Conservation (phyloP, 2,329 filamentous ascomycete genomes). For the Apiospora sp. region DNA sequence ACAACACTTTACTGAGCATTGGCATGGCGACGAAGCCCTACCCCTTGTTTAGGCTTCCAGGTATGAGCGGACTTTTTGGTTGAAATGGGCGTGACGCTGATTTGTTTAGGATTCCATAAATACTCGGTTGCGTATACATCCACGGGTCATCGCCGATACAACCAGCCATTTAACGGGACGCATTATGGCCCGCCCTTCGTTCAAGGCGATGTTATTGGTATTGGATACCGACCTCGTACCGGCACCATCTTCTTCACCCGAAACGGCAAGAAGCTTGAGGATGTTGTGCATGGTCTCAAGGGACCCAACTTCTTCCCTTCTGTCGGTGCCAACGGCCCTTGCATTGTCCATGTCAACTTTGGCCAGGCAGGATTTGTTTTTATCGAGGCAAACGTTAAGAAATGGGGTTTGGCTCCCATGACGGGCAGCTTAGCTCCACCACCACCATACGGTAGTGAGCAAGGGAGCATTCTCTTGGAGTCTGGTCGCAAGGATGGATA, state of each 20-base stretch:
- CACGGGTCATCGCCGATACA: constrained; percentile 84
- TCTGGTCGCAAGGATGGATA: constrained; percentile 74
- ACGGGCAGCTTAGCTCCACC: constrained; percentile 94
- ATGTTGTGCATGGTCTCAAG: constrained; percentile 91
- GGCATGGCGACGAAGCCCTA: constrained; percentile 98
- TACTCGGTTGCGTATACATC: constrained; percentile 92
- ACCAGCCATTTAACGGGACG: constrained; percentile 86
- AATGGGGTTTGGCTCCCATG: constrained; percentile 97
- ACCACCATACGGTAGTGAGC: constrained; percentile 95
- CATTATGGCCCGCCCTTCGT: constrained; percentile 84
- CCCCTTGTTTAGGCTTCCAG: constrained; percentile 90
- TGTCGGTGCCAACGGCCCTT: constrained; percentile 93
- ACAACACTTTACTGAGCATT: constrained; percentile 84
- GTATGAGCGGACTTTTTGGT: constrained; percentile 62
- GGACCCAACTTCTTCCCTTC: constrained; percentile 97
- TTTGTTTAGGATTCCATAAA: constrained; percentile 80
- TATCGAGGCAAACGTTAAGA: constrained; percentile 99
- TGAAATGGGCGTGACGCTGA: neutral
- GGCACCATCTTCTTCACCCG: constrained; percentile 98
- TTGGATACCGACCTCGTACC: constrained; percentile 92
- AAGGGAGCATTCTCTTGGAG: constrained; percentile 94
- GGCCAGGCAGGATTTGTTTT: constrained; percentile 98
- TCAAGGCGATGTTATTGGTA: constrained; percentile 94
- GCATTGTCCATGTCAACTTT: constrained; percentile 94
- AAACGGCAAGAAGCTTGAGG: constrained; percentile 96